Conservation (phyloP, 2,329 filamentous ascomycete species). For the Fusarium incarnatum region DNA sequence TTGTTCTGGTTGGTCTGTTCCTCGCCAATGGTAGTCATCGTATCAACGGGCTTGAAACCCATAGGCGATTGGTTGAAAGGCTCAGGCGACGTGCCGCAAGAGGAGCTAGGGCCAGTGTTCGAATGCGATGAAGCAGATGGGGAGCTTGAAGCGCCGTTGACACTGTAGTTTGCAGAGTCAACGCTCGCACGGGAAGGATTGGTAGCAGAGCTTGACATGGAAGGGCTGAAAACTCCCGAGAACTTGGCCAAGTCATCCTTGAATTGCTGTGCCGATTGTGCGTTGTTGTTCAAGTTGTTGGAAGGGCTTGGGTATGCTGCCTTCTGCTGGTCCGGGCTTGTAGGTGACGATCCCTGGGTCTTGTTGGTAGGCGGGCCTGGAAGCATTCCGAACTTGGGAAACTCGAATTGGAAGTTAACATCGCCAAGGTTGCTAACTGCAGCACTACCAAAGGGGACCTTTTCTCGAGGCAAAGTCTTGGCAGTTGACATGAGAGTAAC, state of each 20-base stretch:
- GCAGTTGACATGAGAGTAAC: conserved; percentile 68
- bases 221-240: conserved; percentile 69
- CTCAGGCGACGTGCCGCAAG: conserved; percentile 82
- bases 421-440: conserved; percentile 72
- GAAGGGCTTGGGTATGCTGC: conserved; percentile 42
- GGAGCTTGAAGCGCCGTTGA: conserved; percentile 69
- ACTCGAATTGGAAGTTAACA: conserved; percentile 93
- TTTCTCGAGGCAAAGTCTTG: conserved; percentile 55
- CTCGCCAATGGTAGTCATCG: conserved; percentile 73
- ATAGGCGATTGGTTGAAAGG: conserved; percentile 78
- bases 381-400: conserved; percentile 89
- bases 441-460: conserved; percentile 56
- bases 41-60: conserved; percentile 72
- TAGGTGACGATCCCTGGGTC: conserved; percentile 47
- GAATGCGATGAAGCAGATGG: conserved; percentile 73
- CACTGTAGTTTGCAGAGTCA: conserved; percentile 62
- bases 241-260: conserved; percentile 67
- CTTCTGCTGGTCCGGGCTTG: conserved; percentile 48
- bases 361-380: conserved; percentile 58
- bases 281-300: conserved; percentile 48
- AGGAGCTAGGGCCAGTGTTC: conserved; percentile 69
- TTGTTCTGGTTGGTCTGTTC: conserved; percentile 63
- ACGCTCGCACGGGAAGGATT: conserved; percentile 63
- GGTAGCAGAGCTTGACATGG: conserved; percentile 58
- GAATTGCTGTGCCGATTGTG: conserved; percentile 47